These are phyloP conservation scores for Cercophora newfieldiana DNA, from an alignment of 495 filamentous ascomycete species.

Conservation along the genomic window DNA sequence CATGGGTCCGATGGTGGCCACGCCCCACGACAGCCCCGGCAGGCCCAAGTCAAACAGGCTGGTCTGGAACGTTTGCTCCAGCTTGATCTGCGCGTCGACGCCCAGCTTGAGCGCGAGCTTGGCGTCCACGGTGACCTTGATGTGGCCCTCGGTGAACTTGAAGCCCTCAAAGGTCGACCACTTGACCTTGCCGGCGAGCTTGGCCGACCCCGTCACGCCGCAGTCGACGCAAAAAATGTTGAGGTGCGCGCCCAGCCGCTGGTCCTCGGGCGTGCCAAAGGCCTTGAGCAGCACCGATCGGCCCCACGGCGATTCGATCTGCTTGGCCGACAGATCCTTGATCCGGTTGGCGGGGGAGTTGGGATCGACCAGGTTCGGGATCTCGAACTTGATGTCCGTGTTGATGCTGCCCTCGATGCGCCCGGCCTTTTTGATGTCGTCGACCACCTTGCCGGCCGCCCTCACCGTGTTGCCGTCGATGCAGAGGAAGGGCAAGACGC, in stretches of 20 bases:
- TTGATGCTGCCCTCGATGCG: conserved; percentile 12
- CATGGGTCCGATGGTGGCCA: conserved; percentile 18
- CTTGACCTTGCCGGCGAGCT: conserved; percentile 15
- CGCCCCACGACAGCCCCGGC: conserved; percentile 13
- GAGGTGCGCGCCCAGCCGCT: conserved; percentile 6
- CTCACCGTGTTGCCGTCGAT: not conserved
- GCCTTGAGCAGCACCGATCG: conserved; percentile 21
- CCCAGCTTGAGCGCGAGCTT: conserved; percentile 17
- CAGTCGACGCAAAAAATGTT: conserved; percentile 25
- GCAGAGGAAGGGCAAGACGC: conserved; percentile 1
- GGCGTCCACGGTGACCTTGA: conserved; percentile 10
- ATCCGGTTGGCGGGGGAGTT: not conserved
- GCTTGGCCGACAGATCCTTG: conserved; percentile 3
- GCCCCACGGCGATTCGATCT: conserved; percentile 22
- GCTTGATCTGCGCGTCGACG: conserved; percentile 16
- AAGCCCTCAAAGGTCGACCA: conserved; percentile 9
- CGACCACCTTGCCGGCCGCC: not conserved
- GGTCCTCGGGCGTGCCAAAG: conserved; percentile 10
- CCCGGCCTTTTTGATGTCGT: conserved; percentile 9
- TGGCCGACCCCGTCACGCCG: conserved; percentile 15
- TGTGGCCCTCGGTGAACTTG: conserved; percentile 16
- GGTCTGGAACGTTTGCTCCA: conserved; percentile 4
- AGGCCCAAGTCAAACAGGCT: conserved; percentile 15
- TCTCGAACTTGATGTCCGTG: not conserved
- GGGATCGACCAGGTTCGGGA: not conserved